Evolutionary conservation across 2,329 filamentous ascomycete genomes (phyloP).

Genomic region (Aspergillus uvarum): DNA sequence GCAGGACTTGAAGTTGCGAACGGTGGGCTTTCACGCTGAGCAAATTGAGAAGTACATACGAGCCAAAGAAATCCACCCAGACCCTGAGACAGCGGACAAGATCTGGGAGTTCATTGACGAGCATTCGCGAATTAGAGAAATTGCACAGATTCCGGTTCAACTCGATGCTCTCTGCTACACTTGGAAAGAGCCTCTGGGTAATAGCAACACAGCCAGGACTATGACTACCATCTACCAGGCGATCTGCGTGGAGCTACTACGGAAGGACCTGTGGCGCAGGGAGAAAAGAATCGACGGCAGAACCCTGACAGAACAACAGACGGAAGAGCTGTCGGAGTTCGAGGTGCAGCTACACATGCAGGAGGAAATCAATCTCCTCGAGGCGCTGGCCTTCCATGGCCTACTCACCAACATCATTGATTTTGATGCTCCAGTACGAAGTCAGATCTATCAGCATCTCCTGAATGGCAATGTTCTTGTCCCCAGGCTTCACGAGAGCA

Average conservation of each 20-base stretch:
- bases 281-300: constrained; percentile 25
- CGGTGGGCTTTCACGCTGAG: constrained; percentile 40
- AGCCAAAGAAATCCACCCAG: constrained; percentile 4
- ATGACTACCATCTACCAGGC: constrained; percentile 37
- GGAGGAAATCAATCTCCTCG: too few relatives aligned
- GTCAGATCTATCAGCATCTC: too few relatives aligned
- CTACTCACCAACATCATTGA: too few relatives aligned
- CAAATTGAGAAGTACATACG: constrained; percentile 39
- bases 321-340: too few relatives aligned
- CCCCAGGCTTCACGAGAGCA: too few relatives aligned
- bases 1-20: constrained; percentile 41
- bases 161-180: constrained; percentile 47
- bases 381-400: too few relatives aligned
- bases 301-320: constrained; percentile 3
- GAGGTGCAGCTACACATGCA: too few relatives aligned
- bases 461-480: too few relatives aligned
- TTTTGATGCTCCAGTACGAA: too few relatives aligned
- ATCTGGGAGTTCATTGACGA: constrained; percentile 36
- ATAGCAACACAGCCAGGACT: constrained; percentile 23
- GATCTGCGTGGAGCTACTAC: constrained; percentile 41
- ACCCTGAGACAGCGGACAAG: constrained; percentile 1
- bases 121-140: constrained; percentile 34
- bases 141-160: constrained; percentile 48
- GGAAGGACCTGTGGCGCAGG: constrained; percentile 39
- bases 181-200: constrained; percentile 28